Evolutionary conservation across 768 basidiomycete species (phyloP).

Genomic region (Boletus pseudopeckii): DNA sequence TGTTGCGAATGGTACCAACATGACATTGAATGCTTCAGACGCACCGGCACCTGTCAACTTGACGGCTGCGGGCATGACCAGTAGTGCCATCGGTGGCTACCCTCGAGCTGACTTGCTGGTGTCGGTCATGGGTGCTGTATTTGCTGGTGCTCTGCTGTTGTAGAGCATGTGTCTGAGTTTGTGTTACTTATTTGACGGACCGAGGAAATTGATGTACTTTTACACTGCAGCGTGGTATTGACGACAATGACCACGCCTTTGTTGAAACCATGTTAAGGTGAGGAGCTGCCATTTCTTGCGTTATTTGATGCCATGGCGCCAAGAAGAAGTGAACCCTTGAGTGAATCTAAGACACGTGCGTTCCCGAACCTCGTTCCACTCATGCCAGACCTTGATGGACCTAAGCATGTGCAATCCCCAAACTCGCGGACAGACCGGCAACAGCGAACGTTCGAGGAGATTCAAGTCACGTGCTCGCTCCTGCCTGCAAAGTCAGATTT

Average conservation of each 20-base stretch:
- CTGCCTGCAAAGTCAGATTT: too few relatives aligned
- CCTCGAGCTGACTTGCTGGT: slow-evolving; percentile 1
- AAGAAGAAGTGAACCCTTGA: background rate
- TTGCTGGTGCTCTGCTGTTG: slow-evolving; percentile 13
- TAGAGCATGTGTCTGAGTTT: slow-evolving; percentile 6
- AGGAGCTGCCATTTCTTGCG: background rate
- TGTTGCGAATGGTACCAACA: slow-evolving; percentile 31
- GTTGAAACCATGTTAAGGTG: background rate
- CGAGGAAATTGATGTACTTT: slow-evolving; percentile 5
- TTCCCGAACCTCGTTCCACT: too few relatives aligned
- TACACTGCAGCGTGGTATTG: background rate
- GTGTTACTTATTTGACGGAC: slow-evolving; percentile 1
- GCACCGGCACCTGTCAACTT: slow-evolving; percentile 40
- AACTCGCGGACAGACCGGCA: too few relatives aligned
- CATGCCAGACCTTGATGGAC: too few relatives aligned
- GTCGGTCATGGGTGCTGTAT: slow-evolving; percentile 5
- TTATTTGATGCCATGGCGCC: background rate
- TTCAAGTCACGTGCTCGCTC: too few relatives aligned
- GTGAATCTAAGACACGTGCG: too few relatives aligned
- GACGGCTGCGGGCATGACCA: slow-evolving; percentile 17
- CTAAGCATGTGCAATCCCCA: too few relatives aligned
- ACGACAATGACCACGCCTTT: background rate
- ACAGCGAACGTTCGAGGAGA: too few relatives aligned
- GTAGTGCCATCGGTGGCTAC: slow-evolving; percentile 4
- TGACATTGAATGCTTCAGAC: slow-evolving; percentile 25